phyloP scores from a whole-genome alignment of 2,329 filamentous ascomycete genomes.

The Epichloe elymi region DNA sequence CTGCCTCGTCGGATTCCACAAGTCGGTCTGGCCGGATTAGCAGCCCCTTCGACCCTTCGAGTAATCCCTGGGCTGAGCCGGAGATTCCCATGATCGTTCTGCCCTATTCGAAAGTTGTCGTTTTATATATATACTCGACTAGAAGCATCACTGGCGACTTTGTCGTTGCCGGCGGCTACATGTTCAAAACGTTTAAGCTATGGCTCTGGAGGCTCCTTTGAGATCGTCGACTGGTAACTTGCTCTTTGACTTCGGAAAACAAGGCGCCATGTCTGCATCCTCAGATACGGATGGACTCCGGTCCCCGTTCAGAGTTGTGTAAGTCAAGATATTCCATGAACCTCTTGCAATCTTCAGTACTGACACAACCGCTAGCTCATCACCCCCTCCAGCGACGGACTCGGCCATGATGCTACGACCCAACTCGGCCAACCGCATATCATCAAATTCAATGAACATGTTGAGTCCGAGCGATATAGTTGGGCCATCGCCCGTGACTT shows the following conservation, averaged over 20 bases:
- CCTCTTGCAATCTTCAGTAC: conserved; percentile 3
- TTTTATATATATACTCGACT: neutral
- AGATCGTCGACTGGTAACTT: conserved; percentile 45
- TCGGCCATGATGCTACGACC: conserved; percentile 41
- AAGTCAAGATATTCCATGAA: conserved; percentile 14
- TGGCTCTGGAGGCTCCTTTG: conserved; percentile 39
- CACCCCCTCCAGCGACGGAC: conserved; percentile 26
- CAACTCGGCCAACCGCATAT: conserved; percentile 32
- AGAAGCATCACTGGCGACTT: neutral
- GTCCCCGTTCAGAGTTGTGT: conserved; percentile 39
- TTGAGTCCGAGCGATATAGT: conserved; percentile 56
- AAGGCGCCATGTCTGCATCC: conserved; percentile 40
- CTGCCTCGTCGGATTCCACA: neutral
- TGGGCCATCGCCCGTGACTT: conserved; percentile 74
- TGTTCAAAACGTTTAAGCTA: conserved; percentile 7
- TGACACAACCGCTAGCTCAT: conserved; percentile 17
- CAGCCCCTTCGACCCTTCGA: neutral
- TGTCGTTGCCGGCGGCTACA: neutral
- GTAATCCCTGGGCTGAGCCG: conserved; percentile 7
- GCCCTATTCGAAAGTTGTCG: neutral
- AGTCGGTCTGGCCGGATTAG: neutral
- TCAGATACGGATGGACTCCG: conserved; percentile 36
- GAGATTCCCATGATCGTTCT: conserved; percentile 9
- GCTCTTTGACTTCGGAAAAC: conserved; percentile 26
- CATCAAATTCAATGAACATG: conserved; percentile 40